Evolutionary conservation across 176 grass and related monocot genomes (phyloP), one percentile per base, ranked within the genome.

Genomic region (Triticum urartu): DNA sequence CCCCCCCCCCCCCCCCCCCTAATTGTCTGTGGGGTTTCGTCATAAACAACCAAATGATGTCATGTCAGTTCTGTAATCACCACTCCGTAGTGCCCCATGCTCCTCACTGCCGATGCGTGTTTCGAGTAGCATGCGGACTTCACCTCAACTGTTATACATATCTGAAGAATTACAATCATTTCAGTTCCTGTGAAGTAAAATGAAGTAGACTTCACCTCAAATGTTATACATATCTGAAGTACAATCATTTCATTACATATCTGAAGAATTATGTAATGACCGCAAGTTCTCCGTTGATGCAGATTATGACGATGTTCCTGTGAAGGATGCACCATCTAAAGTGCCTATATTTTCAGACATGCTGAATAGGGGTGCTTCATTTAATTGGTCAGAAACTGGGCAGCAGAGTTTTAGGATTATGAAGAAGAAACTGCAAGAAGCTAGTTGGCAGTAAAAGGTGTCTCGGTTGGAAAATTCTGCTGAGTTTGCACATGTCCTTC

Each of bases 341-440:
- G 80, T 68, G 47, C 85, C 93, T 80, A 78, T 87, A 74, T 72
- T 95, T 85, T 85, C 91, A 64, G 77, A 89, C 48, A 95, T 95
- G 88, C 85, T 95, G 21, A 95, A 88, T 86, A 90, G 80, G 79
- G 86, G 86, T 47, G 20, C 86, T 58, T 95, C 91, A 38, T 87
- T 92, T 34, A 90, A 90, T 69, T 98, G 91, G 95, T 88, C 85
- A 32, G 82, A 91, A 64, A 95, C 89, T 47, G 93, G 95, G 52
- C 89, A 98, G 64, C 88, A 89, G 60, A 95, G 93, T 81, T 87
- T 89, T 83, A 87, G 61, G 40, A 76, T 86, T 28, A 87, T 98
- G 86, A 98, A 92, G 87, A 93, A 95, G 45, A 98, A 92, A 84
- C 77, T 93, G 68, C 95, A 93, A 79, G 89, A 93, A 86, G 91